phyloP scores from a whole-genome alignment of 225 moss, liverwort and hornwort genomes.

The Bryoerythrophyllum caledonicum region DNA sequence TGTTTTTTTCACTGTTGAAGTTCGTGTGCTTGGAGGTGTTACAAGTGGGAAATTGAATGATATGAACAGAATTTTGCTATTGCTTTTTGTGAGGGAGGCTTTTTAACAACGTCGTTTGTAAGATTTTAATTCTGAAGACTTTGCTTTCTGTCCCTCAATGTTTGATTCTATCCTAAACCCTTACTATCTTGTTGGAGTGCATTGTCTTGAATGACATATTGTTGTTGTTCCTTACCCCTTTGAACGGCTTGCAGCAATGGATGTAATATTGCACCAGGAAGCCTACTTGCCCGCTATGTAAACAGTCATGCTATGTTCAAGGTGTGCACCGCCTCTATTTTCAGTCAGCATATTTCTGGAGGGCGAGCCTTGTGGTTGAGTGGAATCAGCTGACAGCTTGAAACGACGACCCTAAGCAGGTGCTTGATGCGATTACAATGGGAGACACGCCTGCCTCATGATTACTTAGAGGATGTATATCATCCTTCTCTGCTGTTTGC shows the following conservation, averaged over 20 bases:
- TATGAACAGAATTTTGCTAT: not conserved
- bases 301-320: slow-evolving; percentile 46
- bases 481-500: not conserved
- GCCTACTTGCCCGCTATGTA: slow-evolving; percentile 79
- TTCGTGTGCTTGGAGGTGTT: not conserved
- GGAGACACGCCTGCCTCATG: not conserved
- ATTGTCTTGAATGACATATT: not conserved
- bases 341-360: too few relatives aligned
- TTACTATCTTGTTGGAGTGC: not conserved
- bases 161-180: not conserved
- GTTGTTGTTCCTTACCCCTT: slow-evolving; percentile 1
- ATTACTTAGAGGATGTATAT: not conserved
- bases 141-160: not conserved
- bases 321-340: slow-evolving; percentile 83
- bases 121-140: not conserved
- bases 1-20: not conserved
- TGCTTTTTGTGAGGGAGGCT: not conserved
- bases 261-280: slow-evolving; percentile 54
- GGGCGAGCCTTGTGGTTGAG: too few relatives aligned
- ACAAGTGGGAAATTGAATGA: not conserved
- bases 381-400: too few relatives aligned
- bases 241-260: slow-evolving; percentile 79
- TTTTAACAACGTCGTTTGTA: not conserved
- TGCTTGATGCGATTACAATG: slow-evolving; percentile 9
- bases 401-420: slow-evolving; percentile 22